Conservation (phyloP, 116 monocot genomes). For the Cymodocea nodosa region DNA sequence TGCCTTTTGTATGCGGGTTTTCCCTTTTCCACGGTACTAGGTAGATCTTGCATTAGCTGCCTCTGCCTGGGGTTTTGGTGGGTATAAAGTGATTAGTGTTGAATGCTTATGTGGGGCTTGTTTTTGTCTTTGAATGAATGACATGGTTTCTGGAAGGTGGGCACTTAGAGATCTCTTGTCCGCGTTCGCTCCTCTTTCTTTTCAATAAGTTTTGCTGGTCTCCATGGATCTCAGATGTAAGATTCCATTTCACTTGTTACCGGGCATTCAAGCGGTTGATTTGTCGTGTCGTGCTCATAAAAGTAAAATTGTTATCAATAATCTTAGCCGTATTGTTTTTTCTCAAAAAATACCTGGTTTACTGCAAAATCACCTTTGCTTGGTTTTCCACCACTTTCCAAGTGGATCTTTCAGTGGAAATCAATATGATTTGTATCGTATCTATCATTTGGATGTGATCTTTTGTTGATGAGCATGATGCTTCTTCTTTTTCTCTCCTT, state of each 20-base stretch:
- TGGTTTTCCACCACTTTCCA: too few species aligned
- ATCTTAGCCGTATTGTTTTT: too few species aligned
- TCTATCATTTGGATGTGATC: too few species aligned
- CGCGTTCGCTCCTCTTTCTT: neutral
- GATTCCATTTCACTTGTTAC: neutral
- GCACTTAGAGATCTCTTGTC: slow-evolving; percentile 3
- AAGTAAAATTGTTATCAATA: too few species aligned
- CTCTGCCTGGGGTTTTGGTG: neutral
- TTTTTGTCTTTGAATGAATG: neutral
- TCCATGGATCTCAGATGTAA: neutral
- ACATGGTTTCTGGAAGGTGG: neutral
- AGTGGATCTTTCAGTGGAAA: too few species aligned
- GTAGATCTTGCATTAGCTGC: neutral
- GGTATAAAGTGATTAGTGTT: neutral
- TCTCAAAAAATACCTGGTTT: too few species aligned
- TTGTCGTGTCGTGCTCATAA: neutral
- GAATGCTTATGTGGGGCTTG: neutral
- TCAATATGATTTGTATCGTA: too few species aligned
- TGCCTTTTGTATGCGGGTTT: neutral
- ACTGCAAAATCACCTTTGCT: too few species aligned
- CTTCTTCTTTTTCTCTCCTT: too few species aligned
- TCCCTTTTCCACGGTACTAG: neutral
- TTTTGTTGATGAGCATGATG: too few species aligned
- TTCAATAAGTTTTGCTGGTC: neutral
- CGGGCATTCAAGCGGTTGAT: neutral